Evolutionary conservation across 2,329 filamentous ascomycete genomes (phyloP).

Genomic region (Domatiomyces catenatus): DNA sequence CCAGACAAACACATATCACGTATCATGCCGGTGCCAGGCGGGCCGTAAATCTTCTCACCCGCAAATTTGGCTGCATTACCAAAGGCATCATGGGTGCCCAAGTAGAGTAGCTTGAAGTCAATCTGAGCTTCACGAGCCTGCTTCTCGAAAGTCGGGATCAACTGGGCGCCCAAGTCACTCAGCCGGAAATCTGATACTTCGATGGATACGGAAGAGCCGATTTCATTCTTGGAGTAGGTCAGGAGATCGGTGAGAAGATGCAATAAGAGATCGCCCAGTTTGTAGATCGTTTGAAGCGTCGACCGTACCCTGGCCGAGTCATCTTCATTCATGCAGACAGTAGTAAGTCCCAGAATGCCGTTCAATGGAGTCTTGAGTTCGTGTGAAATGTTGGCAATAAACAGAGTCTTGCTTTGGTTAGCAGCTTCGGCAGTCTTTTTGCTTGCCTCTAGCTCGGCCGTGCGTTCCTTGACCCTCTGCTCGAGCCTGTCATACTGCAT

Average conservation of each 20-base stretch:
- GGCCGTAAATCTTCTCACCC: slow-evolving; percentile 42
- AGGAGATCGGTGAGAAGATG: slow-evolving; percentile 79
- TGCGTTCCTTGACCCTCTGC: slow-evolving; percentile 68
- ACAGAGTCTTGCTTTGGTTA: slow-evolving; percentile 92
- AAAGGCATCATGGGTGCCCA: slow-evolving; percentile 35
- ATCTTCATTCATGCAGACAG: slow-evolving; percentile 83
- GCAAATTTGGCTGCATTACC: slow-evolving; percentile 13
- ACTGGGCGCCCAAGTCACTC: slow-evolving; percentile 68
- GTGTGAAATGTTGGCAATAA: slow-evolving; percentile 84
- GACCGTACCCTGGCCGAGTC: slow-evolving; percentile 64
- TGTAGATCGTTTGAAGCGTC: slow-evolving; percentile 76
- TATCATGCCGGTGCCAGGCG: slow-evolving; percentile 50
- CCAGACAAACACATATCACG: slow-evolving; percentile 83
- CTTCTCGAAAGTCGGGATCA: slow-evolving; percentile 76
- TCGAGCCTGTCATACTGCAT: slow-evolving; percentile 76
- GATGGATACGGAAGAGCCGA: slow-evolving; percentile 65
- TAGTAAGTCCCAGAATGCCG: slow-evolving; percentile 86
- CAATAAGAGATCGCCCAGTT: slow-evolving; percentile 67
- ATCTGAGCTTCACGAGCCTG: slow-evolving; percentile 70
- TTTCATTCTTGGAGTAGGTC: slow-evolving; percentile 90
- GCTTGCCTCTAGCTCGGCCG: slow-evolving; percentile 69
- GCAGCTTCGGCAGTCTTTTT: slow-evolving; percentile 89
- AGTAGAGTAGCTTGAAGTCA: slow-evolving; percentile 54
- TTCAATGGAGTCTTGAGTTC: slow-evolving; percentile 90
- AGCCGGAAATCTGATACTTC: slow-evolving; percentile 76